Evolutionary conservation across 345 rosid species (phyloP), one percentile per base, ranked within the genome.

Genomic region (Brassica cretica): DNA sequence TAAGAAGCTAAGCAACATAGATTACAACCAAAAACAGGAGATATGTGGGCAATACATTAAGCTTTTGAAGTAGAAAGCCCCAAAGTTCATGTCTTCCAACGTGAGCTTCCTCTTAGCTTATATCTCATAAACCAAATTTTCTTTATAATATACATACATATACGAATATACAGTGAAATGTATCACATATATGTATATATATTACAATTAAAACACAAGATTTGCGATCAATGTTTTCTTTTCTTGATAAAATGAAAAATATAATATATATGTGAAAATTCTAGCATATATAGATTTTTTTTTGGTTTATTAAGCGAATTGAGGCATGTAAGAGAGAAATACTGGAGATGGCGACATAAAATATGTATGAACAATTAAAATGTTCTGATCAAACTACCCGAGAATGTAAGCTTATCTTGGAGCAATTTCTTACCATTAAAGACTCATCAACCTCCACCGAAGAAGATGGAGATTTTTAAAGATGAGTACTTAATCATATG

Each of bases 71-170:
- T 89, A 79, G 99, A 95, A 87, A 81, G 85, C 70, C 89, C 91
- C 27, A 95, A 95, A 86, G 90, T 95, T 81, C 91, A 86, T 66
- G 98, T 95, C 44, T 95, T 95, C 74, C 88, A 89, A 65, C 93
- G 98, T 21, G 98, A 95, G 78, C 98, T 95, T 81, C 99, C 99
- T 70, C 84, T 95, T 74, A 93, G 97, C 79, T 79, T 93, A 56
- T 90, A 95, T 76, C 98, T 95, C 68, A 98, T 95, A 24, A 88
- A 89, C 15, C 94, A 88, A 87, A 0, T 21, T 21, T 21, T 21
- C 24, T 0, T 21, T 56, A 27, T 37, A 19, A 39, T 3, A 14
- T n/a, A 49, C 55, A 1, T 14, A 44, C 51, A 12, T 4, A 19
- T 27, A 5, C 39, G 33, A 3, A 25, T 63, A 68, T 3, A 21